Evolutionary conservation across 2,329 filamentous ascomycete species (phyloP), one percentile per base, ranked within the genome.

Genomic region (Verticillium dahliae): DNA sequence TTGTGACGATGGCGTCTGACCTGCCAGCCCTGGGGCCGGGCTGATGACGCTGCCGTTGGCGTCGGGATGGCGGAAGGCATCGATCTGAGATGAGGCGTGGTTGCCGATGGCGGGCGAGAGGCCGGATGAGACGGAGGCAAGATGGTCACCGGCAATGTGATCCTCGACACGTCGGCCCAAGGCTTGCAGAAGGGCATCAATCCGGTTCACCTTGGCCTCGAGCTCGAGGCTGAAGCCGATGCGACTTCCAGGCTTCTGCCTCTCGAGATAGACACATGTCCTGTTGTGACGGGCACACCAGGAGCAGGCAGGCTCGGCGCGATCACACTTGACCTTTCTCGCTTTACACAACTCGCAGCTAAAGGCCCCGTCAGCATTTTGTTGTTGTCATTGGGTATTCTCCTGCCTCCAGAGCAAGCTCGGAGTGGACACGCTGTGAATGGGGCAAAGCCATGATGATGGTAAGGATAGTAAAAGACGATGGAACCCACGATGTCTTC

Each of bases 201-300:
- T 82, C 69, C 71, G 80, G 73, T 76, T 85, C 69, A 73, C 81
- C 72, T 79, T 86, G 58, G 75, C 75, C 66, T 81, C 85, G 5
- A 88, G 78, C 72, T 88, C 85, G 58, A 85, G 76, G 14, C 84
- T 84, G 71, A 87, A 87, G 55, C 85, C 86, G 67, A 86, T 82
- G 35, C 84, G 77, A 41, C 84, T 78, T 2, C 88, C 88, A 7
- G 88, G 87, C 71, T 90, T 90, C 75, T 90, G 89, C 52, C 88
- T 80, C 68, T 89, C 87, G 63, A 85, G 85, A 70, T 90, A 90
- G 70, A 89, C 85, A 70, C 88, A 90, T 52, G 80, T 67, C 65
- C 88, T 84, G 62, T 82, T 82, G 72, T 90, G 89, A 58, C 87
- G 84, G 58, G 84, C 75, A 71, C 88, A 91, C 88, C 88, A 90